phyloP scores from a whole-genome alignment of 1,284 basidiomycete species.

The Puccinia triticina region DNA sequence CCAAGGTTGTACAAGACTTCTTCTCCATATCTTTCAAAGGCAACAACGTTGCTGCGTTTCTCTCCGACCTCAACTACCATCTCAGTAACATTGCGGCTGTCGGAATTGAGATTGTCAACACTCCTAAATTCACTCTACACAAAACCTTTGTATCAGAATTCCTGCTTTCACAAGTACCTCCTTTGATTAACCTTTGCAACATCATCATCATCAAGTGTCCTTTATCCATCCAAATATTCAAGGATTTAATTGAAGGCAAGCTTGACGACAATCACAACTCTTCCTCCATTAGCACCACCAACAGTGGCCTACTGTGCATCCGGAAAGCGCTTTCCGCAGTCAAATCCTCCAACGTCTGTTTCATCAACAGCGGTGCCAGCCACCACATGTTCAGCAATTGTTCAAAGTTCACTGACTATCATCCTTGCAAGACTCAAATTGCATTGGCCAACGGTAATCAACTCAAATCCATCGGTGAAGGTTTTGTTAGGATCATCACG shows the following conservation, averaged over 20 bases:
- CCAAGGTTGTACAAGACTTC: no score
- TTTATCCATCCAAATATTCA: neutral
- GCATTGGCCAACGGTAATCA: neutral
- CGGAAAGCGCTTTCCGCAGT: neutral
- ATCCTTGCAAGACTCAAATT: neutral
- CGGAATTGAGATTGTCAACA: neutral
- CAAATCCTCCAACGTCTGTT: neutral
- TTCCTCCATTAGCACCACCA: neutral
- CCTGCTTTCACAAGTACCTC: neutral
- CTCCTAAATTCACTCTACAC: neutral
- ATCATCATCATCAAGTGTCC: neutral
- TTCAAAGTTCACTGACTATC: neutral
- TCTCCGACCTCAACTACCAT: no score
- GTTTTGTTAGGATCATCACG: neutral
- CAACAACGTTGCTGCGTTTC: no score
- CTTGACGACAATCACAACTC: neutral
- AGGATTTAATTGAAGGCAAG: neutral
- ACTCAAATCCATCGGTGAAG: neutral
- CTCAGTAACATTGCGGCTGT: neutral
- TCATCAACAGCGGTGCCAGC: neutral
- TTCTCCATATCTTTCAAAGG: no score
- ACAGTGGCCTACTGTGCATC: neutral
- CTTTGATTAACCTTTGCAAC: neutral
- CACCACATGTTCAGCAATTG: neutral
- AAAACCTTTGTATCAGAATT: neutral